phyloP scores from a whole-genome alignment of 163 green algal species.

The Chlorella variabilis region DNA sequence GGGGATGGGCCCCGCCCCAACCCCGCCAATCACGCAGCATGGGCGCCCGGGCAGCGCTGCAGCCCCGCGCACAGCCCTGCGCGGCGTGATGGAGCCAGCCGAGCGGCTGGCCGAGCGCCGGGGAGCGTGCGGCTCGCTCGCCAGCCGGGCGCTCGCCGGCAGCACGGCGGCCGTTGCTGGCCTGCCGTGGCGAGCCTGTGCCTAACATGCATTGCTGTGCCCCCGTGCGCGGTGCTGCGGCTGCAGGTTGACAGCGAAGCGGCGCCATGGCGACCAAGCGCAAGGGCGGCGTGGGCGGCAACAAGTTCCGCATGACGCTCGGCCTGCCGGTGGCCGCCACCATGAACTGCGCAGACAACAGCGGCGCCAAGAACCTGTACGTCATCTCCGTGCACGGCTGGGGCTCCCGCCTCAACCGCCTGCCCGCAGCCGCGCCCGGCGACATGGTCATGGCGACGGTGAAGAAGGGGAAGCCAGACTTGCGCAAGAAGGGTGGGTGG shows the following conservation, averaged over 20 bases:
- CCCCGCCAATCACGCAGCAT: no score
- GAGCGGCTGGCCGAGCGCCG: no score
- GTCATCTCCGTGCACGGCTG: slow-evolving; percentile 96
- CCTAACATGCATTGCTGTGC: no score
- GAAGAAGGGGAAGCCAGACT: slow-evolving; percentile 99
- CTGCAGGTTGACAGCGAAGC: slow-evolving; percentile 29
- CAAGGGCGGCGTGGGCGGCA: slow-evolving; percentile 91
- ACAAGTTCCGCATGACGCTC: slow-evolving; percentile 99
- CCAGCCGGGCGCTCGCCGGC: no score
- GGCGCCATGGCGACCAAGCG: slow-evolving; percentile 74
- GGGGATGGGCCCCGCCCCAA: no score
- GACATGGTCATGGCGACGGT: slow-evolving; percentile 99
- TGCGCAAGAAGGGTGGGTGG: slow-evolving; percentile 97
- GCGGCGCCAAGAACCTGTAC: slow-evolving; percentile 99
- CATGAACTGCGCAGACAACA: slow-evolving; percentile 99
- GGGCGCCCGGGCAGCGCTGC: no score
- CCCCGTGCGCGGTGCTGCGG: no score
- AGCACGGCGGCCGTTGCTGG: no score
- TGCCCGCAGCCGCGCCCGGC: slow-evolving; percentile 87
- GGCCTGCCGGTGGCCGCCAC: slow-evolving; percentile 94
- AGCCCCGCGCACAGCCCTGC: no score
- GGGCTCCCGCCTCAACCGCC: slow-evolving; percentile 95
- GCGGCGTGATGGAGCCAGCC: no score
- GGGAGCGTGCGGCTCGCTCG: no score
- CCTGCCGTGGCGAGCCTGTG: no score